Conservation (phyloP, 1,139 yeast species). For the Pichia sp. region DNA sequence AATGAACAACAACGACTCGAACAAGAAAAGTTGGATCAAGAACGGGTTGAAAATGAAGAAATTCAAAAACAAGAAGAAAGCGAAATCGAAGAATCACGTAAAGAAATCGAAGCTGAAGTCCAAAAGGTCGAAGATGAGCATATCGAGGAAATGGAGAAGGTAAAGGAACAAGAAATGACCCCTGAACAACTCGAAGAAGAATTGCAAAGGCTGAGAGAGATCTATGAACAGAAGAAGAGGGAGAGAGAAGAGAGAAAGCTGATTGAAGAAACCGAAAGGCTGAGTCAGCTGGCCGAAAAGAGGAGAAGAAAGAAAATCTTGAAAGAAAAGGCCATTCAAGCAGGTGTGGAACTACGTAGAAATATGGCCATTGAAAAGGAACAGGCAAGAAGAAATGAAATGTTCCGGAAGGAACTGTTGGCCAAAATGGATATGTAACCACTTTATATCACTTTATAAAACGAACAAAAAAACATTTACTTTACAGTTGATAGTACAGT, state of each 20-base stretch:
- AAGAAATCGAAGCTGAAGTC: conserved; percentile 13
- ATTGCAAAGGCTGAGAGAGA: conserved; percentile 13
- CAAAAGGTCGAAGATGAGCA: conserved; percentile 14
- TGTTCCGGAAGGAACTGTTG: too few relatives aligned
- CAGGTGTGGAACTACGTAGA: conserved; percentile 18
- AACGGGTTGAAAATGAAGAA: background rate
- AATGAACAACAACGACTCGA: conserved; percentile 7
- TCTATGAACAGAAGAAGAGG: conserved; percentile 8
- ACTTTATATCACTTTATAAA: too few relatives aligned
- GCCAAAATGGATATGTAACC: too few relatives aligned
- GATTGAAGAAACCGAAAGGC: conserved; percentile 23
- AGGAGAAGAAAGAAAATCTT: conserved; percentile 22
- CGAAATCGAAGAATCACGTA: conserved; percentile 8
- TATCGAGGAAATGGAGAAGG: conserved; percentile 13
- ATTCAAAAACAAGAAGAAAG: background rate
- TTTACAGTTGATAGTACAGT: too few relatives aligned
- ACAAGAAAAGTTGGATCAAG: conserved; percentile 12
- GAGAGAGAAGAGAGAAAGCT: conserved; percentile 11
- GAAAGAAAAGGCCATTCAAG: conserved; percentile 17
- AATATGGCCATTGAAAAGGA: conserved; percentile 27
- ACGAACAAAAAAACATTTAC: too few relatives aligned
- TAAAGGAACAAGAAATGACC: conserved; percentile 5
- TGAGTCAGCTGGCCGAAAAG: conserved; percentile 21
- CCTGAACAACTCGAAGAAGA: conserved; percentile 19
- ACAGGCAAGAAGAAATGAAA: conserved; percentile 22